Evolutionary conservation across 257 asterid genomes (phyloP).

Genomic region (Vinca minor): DNA sequence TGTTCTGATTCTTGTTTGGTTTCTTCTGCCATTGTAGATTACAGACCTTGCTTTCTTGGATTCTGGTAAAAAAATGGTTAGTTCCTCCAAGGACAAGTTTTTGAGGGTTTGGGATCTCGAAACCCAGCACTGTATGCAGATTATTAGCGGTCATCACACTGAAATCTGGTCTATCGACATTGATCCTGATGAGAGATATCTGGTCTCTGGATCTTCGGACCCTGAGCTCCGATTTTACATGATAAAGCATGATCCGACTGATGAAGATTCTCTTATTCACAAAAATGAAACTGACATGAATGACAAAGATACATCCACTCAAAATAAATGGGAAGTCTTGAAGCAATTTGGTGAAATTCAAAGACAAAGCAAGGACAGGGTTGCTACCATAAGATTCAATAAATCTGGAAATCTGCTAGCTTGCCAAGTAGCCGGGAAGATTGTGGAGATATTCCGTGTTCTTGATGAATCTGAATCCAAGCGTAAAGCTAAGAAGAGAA

Average conservation of each 20-base stretch:
- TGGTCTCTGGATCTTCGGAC: constrained; percentile 86
- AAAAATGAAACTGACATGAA: constrained; percentile 26
- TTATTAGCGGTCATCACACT: constrained; percentile 89
- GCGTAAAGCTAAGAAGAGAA: constrained; percentile 87
- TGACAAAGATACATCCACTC: constrained; percentile 23
- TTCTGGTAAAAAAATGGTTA: constrained; percentile 68
- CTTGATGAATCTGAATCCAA: constrained; percentile 79
- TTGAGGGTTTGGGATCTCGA: constrained; percentile 97
- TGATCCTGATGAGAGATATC: constrained; percentile 68
- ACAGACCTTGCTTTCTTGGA: constrained; percentile 86
- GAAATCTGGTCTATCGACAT: constrained; percentile 94
- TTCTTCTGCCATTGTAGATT: constrained; percentile 39
- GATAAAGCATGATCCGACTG: constrained; percentile 44
- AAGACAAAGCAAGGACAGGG: constrained; percentile 85
- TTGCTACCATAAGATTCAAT: constrained; percentile 62
- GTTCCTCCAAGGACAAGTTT: constrained; percentile 92
- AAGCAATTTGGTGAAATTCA: constrained; percentile 74
- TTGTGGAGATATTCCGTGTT: constrained; percentile 70
- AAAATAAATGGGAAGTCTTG: constrained; percentile 74
- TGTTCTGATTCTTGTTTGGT: constrained; percentile 18
- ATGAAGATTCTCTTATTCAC: constrained; percentile 20
- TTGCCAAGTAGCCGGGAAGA: constrained; percentile 90
- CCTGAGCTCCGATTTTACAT: constrained; percentile 73
- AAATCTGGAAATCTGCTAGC: constrained; percentile 71
- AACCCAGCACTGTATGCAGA: constrained; percentile 87